phyloP scores from a whole-genome alignment of 768 basidiomycete species.

The Lactarius deliciosus region DNA sequence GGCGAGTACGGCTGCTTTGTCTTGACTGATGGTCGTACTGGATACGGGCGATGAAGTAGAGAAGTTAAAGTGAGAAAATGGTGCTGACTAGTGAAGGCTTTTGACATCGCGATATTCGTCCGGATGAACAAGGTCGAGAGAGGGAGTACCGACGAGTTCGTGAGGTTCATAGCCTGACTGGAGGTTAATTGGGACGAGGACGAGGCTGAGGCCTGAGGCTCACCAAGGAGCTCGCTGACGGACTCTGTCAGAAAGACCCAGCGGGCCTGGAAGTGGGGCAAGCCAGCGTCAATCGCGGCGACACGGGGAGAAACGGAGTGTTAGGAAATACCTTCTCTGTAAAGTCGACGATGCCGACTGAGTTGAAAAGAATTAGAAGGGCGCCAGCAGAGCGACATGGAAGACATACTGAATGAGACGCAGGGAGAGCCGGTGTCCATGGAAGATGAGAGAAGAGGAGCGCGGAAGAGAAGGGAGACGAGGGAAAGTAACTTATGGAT shows the following conservation, averaged over 20 bases:
- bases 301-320: conserved; percentile 29
- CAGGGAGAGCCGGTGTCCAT: conserved; percentile 42
- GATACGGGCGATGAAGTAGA: background rate
- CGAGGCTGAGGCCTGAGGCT: background rate
- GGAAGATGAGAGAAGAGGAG: conserved; percentile 8
- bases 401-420: conserved; percentile 73
- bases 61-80: background rate
- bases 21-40: conserved; percentile 73
- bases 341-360: conserved; percentile 82
- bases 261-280: conserved; percentile 45
- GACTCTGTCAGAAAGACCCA: conserved; percentile 71
- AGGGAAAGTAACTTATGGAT: conserved; percentile 8
- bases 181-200: background rate
- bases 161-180: conserved; percentile 68
- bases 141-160: conserved; percentile 67
- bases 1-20: conserved; percentile 76
- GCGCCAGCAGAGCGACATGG: conserved; percentile 21
- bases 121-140: conserved; percentile 76
- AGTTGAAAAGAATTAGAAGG: conserved; percentile 19
- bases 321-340: conserved; percentile 57
- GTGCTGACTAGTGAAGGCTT: conserved; percentile 64
- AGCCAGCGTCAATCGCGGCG: background rate
- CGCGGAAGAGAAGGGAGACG: conserved; percentile 2
- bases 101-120: conserved; percentile 71
- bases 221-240: conserved; percentile 63